These are phyloP conservation scores for Botrytis pseudocinerea DNA, from an alignment of 2,329 filamentous ascomycete species.

Conservation along the genomic window DNA sequence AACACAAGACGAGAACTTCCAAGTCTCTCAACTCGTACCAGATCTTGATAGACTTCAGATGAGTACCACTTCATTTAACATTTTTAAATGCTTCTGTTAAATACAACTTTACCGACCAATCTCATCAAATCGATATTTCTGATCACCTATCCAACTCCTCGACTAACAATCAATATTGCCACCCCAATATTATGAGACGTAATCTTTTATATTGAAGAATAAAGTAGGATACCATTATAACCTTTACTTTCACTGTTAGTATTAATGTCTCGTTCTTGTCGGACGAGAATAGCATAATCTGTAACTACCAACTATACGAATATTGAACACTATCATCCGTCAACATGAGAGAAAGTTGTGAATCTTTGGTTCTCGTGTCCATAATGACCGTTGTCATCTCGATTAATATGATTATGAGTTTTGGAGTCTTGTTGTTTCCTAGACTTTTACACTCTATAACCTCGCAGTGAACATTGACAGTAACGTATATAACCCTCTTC, in stretches of 20 bases:
- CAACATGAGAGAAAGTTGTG: neutral
- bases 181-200: neutral
- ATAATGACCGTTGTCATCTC: neutral
- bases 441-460: neutral
- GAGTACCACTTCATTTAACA: neutral
- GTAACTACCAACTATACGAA: neutral
- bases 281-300: neutral
- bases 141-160: neutral
- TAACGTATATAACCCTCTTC: too few relatives aligned
- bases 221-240: neutral
- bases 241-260: neutral
- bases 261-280: neutral
- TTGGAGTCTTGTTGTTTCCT: neutral
- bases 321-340: neutral
- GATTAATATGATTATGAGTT: neutral
- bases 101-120: neutral
- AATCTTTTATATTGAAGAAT: neutral
- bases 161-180: fast-evolving
- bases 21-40: neutral
- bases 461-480: neutral
- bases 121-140: neutral
- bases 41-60: neutral
- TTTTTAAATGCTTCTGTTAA: neutral
- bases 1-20: too few relatives aligned
- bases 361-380: neutral